Conservation (phyloP, 83 land plant genomes). For the Diphasiastrum complanatum region DNA sequence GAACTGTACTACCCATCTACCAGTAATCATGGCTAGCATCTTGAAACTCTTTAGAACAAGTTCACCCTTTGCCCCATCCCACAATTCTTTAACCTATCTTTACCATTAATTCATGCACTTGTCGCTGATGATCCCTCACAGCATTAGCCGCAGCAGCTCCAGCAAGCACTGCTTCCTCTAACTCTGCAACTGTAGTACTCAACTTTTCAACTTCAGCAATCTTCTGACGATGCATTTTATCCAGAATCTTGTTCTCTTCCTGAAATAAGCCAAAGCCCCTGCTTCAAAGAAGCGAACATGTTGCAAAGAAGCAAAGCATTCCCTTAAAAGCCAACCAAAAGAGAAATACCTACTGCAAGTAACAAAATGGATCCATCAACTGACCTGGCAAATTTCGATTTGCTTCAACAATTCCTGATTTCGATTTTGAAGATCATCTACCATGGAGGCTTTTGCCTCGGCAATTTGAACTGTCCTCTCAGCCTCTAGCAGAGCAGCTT, state of each 20-base stretch:
- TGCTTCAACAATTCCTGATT: constrained; percentile 94
- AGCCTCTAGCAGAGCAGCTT: constrained; percentile 94
- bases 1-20: neutral
- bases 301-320: neutral
- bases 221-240: constrained; percentile 65
- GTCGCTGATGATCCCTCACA: constrained; percentile 57
- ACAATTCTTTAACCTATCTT: neutral
- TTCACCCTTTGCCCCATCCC: neutral
- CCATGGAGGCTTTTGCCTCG: constrained; percentile 82
- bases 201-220: constrained; percentile 72
- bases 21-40: neutral
- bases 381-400: constrained; percentile 94
- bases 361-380: neutral
- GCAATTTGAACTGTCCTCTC: constrained; percentile 88
- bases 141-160: constrained; percentile 72
- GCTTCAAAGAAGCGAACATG: neutral
- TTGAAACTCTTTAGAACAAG: neutral
- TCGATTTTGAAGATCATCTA: constrained; percentile 92
- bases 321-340: constrained; percentile 4
- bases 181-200: constrained; percentile 57
- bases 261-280: constrained; percentile 15
- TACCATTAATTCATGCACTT: constrained; percentile 64
- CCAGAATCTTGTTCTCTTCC: constrained; percentile 79
- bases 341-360: neutral
- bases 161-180: constrained; percentile 78